Conservation (phyloP, 352 stramenopile genomes). For the Globisporangium emineosum region DNA sequence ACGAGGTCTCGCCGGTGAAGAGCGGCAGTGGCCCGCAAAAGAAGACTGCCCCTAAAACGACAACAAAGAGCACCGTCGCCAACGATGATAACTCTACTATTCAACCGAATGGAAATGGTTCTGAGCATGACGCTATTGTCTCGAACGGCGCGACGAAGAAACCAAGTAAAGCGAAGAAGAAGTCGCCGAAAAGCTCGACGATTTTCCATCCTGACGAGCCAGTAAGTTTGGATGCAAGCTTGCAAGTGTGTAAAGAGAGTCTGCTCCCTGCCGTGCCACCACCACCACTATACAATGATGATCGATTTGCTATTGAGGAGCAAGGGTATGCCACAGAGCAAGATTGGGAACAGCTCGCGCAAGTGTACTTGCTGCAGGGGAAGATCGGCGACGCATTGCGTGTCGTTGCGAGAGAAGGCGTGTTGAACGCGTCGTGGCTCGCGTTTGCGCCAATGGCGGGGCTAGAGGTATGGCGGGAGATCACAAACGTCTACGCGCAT, state of each 20-base stretch:
- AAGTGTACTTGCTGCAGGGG: constrained; percentile 48
- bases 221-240: constrained; percentile 18
- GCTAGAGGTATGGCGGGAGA: constrained; percentile 64
- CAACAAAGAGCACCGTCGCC: too few species aligned
- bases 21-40: not conserved
- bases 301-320: constrained; percentile 20
- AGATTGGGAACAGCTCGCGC: constrained; percentile 54
- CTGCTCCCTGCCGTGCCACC: not conserved
- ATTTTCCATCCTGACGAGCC: constrained; percentile 29
- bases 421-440: constrained; percentile 52
- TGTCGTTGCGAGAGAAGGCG: constrained; percentile 46
- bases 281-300: too few species aligned
- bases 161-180: not conserved
- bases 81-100: not conserved
- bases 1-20: not conserved
- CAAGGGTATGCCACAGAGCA: constrained; percentile 24
- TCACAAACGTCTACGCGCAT: constrained; percentile 55
- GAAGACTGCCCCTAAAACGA: not conserved
- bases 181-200: not conserved
- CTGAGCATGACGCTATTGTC: not conserved
- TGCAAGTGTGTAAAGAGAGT: constrained; percentile 15
- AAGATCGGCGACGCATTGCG: constrained; percentile 53
- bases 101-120: not conserved
- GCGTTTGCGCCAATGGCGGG: constrained; percentile 70
- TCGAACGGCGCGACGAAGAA: constrained; percentile 19